Base-by-base conservation (phyloP, 2,329 filamentous ascomycete species). In the Colletotrichum tanaceti region DNA sequence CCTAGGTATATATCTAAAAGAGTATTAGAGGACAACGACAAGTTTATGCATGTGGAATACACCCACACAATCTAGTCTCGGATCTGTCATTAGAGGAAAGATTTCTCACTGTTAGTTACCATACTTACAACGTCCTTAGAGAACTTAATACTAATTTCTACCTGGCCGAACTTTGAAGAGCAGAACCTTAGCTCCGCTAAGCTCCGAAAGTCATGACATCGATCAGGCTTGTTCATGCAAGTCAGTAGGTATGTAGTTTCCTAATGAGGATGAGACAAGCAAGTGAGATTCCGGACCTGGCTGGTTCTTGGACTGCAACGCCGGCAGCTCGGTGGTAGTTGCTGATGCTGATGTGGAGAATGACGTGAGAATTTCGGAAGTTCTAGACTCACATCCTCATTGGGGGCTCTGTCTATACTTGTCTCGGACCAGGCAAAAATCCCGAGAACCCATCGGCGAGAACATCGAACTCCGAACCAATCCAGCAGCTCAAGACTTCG, bases 11-110 rank as follows among this genome's bases (percentile, higher is more conserved):
- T n/a, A 32, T n/a, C 4, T n/a, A 11, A n/a, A 24, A 35, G 20
- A 7, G 11, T 38, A 14, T 52, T 46, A 35, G 28, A 44, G 39
- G 39, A 35, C n/a, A 52, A 22, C 16, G 9, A 32, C 39, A 43
- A 53, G 2, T 54, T 52, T 7, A 70, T 63, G 67, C 63, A 18
- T n/a, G 14, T 58, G 7, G 14, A 44, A 39, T 11, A 43, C 20
- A 39, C 38, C 9, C 28, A 52, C 58, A 54, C 60, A 39, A 58
- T 41, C 46, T 49, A 62, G 39, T 63, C 50, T 67, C 44, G 55
- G 6, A 53, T 38, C 54, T 41, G 22, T 41, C 14, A 44, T 57
- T 38, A 38, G 22, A 43, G 28, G 50, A 32, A 44, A 49, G 32
- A 60, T 50, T 47, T n/a, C 49, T 24, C 32, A 11, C 18, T 52